Evolutionary conservation across 257 asterid genomes (phyloP).

Genomic region (Hygrophila difformis): DNA sequence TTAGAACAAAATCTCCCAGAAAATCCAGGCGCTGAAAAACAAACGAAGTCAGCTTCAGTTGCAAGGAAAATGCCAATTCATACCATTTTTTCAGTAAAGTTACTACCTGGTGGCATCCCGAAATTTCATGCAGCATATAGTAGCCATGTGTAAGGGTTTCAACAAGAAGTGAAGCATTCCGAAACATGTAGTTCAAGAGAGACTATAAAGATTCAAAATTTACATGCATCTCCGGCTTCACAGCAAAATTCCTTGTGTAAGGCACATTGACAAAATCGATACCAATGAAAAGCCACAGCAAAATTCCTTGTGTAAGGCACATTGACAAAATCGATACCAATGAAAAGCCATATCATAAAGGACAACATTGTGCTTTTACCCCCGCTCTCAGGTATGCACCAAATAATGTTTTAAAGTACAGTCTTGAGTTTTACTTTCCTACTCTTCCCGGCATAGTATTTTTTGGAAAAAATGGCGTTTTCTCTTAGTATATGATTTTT

Average conservation of each 20-base stretch:
- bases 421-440: no score
- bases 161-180: constrained; percentile 56
- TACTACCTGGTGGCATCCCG: constrained; percentile 90
- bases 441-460: no score
- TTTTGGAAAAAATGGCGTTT: no score
- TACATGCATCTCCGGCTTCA: constrained; percentile 36
- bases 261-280: constrained; percentile 31
- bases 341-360: constrained; percentile 69
- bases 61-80: no score
- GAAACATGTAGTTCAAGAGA: constrained; percentile 43
- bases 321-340: constrained; percentile 28
- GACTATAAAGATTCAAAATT: constrained; percentile 39
- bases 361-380: constrained; percentile 63
- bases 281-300: constrained; percentile 43
- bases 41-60: no score
- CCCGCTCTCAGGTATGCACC: constrained; percentile 71
- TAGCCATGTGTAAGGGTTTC: constrained; percentile 91
- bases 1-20: constrained; percentile 85
- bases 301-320: no score
- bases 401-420: constrained; percentile 71
- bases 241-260: no score
- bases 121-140: constrained; percentile 77
- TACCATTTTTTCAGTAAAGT: no score
- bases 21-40: no score
- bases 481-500: no score